Evolutionary conservation across 441 rosid species (phyloP), one percentile per base, ranked within the genome.

Genomic region (Aleurites moluccanus): DNA sequence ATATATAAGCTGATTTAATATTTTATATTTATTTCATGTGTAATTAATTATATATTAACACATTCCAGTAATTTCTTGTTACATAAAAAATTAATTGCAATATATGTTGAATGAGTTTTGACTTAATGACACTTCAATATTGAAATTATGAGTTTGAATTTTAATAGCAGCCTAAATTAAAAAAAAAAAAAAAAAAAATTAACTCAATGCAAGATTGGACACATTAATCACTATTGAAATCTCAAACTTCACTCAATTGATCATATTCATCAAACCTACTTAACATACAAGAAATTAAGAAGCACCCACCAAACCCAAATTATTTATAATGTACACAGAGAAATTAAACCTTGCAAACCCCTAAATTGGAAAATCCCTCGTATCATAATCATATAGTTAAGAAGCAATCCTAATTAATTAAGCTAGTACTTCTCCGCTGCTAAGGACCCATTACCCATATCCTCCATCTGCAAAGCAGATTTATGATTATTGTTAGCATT

Each of bases 381-480:
- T 38, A 38, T 38, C 40, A 38, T 38, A 38, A 38, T 0, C 38
- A 35, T 35, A 35, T 35, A 35, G 0, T 35, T 35, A 35, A 38
- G 40, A 38, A 30, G 33, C 11, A 27, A 3, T 50, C 15, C 28
- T 40, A 35, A 14, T 63, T 52, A 42, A 44, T 6, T 10, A 21
- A 30, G 67, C 82, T 82, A 91, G 80, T 91, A 89, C 60, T 76
- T 86, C 77, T 85, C 84, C 75, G 87, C 92, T 68, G 75, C 85
- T 49, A 83, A 66, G 57, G 81, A 69, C 4, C 73, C 83, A 75
- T 83, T 77, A 30, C 76, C 82, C 33, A 60, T 56, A 62, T 61
- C 78, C 45, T 81, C 85, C 84, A 82, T 82, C 86, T 82, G 84
- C 61, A 73, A 45, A n/a, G 63, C 77, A 60, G 83, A 73, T 81